Conservation (phyloP, 306 rosid species). For the Fragaria iinumae region DNA sequence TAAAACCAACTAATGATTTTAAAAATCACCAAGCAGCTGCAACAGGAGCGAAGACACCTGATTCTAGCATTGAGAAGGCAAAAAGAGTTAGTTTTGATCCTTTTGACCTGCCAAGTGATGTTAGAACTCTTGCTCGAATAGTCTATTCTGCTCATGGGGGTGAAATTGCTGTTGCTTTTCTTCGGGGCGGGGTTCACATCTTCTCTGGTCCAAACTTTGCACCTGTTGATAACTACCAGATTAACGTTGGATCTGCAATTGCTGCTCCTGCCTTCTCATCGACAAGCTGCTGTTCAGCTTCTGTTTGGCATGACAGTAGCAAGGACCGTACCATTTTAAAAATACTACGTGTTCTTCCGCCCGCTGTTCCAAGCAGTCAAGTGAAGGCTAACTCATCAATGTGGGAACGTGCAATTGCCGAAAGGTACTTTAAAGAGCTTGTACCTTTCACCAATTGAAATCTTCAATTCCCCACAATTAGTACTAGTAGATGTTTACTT, state of each 20-base stretch:
- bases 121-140: constrained; percentile 90
- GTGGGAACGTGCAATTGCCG: constrained; percentile 99
- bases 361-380: constrained; percentile 78
- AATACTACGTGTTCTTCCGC: constrained; percentile 93
- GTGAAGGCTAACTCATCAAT: constrained; percentile 68
- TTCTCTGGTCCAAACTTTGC: constrained; percentile 90
- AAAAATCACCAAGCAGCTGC: constrained; percentile 62
- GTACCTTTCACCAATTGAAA: background rate
- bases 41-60: constrained; percentile 49
- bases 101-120: constrained; percentile 97
- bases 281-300: constrained; percentile 98
- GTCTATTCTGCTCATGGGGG: constrained; percentile 99
- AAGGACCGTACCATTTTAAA: constrained; percentile 72
- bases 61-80: constrained; percentile 50
- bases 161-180: constrained; percentile 94
- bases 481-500: constrained; percentile 4
- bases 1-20: constrained; percentile 89
- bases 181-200: constrained; percentile 94
- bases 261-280: constrained; percentile 98
- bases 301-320: constrained; percentile 88
- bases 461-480: constrained; percentile 5
- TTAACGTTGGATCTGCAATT: constrained; percentile 94
- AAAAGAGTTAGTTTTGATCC: constrained; percentile 85
- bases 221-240: constrained; percentile 91
- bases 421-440: constrained; percentile 49